Conservation (phyloP, 2,329 filamentous ascomycete genomes). For the Fonsecaea pedrosoi region DNA sequence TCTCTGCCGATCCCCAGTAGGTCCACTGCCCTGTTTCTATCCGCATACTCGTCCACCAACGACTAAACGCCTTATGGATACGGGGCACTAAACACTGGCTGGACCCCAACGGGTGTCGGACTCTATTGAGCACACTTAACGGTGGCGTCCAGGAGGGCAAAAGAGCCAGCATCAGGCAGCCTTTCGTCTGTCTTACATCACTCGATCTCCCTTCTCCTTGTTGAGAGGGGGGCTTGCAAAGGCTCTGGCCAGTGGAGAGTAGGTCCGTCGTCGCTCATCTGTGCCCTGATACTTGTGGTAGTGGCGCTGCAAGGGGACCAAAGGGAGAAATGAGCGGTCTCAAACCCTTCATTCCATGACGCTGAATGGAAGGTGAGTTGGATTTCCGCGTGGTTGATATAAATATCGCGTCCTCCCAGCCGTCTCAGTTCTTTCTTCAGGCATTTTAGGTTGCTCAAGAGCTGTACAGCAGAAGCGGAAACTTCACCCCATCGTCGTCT, state of each 20-base stretch:
- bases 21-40: neutral
- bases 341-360: neutral
- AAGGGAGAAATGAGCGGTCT: neutral
- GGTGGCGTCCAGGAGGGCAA: neutral
- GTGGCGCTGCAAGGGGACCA: neutral
- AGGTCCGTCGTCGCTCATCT: neutral
- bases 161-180: slow-evolving; percentile 1
- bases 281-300: neutral
- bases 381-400: neutral
- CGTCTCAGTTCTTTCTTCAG: neutral
- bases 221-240: neutral
- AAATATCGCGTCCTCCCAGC: neutral
- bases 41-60: neutral
- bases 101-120: neutral
- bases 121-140: neutral
- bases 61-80: neutral
- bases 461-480: neutral
- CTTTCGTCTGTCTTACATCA: neutral
- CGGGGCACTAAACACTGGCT: neutral
- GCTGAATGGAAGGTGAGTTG: neutral
- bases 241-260: neutral
- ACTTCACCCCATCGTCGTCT: neutral
- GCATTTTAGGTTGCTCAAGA: neutral
- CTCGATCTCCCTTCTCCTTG: neutral
- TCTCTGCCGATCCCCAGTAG: neutral